Percentiles rank a stretch among this genome's conserved stretches.
Evolutionary conservation across 2,329 filamentous ascomycete species (phyloP).

Genomic region (Capronia americana): DNA sequence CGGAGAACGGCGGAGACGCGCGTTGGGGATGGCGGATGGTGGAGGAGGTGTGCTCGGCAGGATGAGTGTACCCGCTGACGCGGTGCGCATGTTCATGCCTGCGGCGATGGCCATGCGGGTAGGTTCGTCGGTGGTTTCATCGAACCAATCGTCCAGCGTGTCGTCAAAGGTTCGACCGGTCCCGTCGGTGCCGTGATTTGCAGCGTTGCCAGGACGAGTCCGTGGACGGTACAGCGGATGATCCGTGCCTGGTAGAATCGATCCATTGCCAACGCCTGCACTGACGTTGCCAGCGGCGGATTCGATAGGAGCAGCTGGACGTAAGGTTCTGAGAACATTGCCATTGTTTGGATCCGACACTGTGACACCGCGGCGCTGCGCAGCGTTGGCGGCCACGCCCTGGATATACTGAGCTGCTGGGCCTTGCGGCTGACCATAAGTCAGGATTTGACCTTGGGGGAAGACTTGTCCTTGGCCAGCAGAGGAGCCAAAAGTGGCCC

Average conservation of each 20-base stretch:
- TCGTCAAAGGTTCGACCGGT: constrained; percentile 7
- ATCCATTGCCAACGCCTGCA: neutral
- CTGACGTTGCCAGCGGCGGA: neutral
- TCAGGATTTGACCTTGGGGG: neutral
- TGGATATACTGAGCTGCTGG: neutral
- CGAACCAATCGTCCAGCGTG: constrained; percentile 7
- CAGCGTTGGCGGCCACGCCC: neutral
- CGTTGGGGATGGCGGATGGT: neutral
- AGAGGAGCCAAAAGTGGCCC: neutral
- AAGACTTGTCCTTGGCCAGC: neutral
- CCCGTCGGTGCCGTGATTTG: neutral
- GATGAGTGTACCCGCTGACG: constrained; percentile 1
- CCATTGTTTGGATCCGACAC: constrained; percentile 21
- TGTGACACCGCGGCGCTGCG: constrained; percentile 20
- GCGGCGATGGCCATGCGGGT: constrained; percentile 10
- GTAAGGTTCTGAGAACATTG: neutral
- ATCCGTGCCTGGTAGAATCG: neutral
- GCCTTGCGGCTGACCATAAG: neutral
- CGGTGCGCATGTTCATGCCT: constrained; percentile 11
- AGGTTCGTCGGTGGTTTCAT: constrained; percentile 6
- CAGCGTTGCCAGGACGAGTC: neutral
- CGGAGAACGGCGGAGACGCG: neutral
- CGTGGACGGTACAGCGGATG: neutral
- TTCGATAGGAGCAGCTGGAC: neutral
- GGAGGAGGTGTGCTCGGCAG: constrained; percentile 5